phyloP scores from a whole-genome alignment of 2,329 filamentous ascomycete species.

The Davidsoniella neocaledoniae region DNA sequence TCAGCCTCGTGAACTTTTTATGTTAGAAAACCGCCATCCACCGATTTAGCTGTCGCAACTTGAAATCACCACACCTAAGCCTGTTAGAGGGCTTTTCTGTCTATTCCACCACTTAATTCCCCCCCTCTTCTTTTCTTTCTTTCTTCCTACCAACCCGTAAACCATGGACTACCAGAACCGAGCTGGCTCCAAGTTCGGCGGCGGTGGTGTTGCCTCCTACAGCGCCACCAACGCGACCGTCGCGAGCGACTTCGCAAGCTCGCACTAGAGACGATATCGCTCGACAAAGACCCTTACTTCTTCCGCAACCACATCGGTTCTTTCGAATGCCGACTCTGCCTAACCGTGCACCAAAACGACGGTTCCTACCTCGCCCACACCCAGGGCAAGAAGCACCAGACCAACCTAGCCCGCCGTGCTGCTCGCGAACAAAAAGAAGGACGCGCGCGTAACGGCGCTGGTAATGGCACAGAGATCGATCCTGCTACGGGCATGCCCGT shows the following conservation, averaged over 20 bases:
- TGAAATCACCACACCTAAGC: not conserved
- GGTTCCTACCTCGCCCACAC: slow-evolving; percentile 97
- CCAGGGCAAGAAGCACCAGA: slow-evolving; percentile 97
- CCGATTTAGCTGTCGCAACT: not conserved
- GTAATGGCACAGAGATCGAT: slow-evolving; percentile 36
- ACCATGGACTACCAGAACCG: slow-evolving; percentile 70
- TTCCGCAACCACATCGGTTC: slow-evolving; percentile 99
- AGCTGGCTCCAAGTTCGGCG: slow-evolving; percentile 93
- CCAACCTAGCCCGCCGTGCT: slow-evolving; percentile 85
- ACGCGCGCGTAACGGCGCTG: slow-evolving; percentile 34
- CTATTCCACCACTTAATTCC: no score
- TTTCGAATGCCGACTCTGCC: slow-evolving; percentile 91
- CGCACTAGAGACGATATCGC: slow-evolving; percentile 94
- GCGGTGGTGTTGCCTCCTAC: slow-evolving; percentile 86
- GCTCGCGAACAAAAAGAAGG: slow-evolving; percentile 92
- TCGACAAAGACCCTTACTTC: slow-evolving; percentile 99
- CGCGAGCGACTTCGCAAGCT: slow-evolving; percentile 95
- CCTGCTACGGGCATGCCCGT: slow-evolving; percentile 56
- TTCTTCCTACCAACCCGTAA: not conserved
- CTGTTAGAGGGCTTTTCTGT: no score
- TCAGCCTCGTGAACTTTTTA: slow-evolving; percentile 1
- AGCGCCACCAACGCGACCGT: slow-evolving; percentile 92
- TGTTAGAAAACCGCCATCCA: not conserved
- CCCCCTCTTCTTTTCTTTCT: not conserved
- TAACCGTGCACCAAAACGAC: slow-evolving; percentile 98